These are phyloP conservation scores for Podospora australis DNA, from an alignment of 495 filamentous ascomycete genomes.

Conservation along the genomic window DNA sequence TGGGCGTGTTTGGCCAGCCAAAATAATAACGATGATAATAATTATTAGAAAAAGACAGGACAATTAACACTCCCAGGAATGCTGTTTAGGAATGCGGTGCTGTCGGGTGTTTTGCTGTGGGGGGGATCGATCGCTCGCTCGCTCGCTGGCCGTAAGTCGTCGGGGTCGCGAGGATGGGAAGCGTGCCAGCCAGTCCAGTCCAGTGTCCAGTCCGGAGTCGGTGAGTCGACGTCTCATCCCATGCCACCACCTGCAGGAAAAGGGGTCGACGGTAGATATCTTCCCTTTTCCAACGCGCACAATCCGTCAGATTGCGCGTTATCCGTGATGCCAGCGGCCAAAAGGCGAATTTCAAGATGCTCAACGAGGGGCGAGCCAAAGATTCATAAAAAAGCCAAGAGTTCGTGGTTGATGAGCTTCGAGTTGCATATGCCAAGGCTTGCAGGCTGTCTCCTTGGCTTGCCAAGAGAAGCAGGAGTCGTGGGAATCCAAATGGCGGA, in stretches of 20 bases:
- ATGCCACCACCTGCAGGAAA: neutral
- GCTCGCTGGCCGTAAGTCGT: neutral
- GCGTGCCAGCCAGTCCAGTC: neutral
- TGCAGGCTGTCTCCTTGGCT: constrained; percentile 23
- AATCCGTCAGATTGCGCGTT: too few relatives aligned
- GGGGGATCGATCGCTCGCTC: too few relatives aligned
- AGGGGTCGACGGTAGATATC: neutral
- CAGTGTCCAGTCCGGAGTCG: neutral
- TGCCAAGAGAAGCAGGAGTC: constrained; percentile 25
- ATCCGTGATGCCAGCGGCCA: too few relatives aligned
- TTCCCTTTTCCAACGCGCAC: too few relatives aligned
- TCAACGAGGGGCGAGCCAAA: constrained; percentile 1
- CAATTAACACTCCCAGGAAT: too few relatives aligned
- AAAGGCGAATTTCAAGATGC: too few relatives aligned
- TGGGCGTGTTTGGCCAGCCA: too few relatives aligned
- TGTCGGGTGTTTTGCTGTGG: neutral
- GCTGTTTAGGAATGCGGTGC: neutral
- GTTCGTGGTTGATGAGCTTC: constrained; percentile 24
- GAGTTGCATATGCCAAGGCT: constrained; percentile 36
- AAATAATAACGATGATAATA: too few relatives aligned
- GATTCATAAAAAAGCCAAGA: constrained; percentile 21
- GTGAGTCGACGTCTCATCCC: neutral
- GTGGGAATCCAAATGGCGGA: constrained; percentile 2
- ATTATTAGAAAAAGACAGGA: neutral
- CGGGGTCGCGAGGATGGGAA: neutral